Evolutionary conservation across 1,139 yeast genomes (phyloP), one percentile per base, ranked within the genome.

Genomic region (Blastobotrys indianensis): DNA sequence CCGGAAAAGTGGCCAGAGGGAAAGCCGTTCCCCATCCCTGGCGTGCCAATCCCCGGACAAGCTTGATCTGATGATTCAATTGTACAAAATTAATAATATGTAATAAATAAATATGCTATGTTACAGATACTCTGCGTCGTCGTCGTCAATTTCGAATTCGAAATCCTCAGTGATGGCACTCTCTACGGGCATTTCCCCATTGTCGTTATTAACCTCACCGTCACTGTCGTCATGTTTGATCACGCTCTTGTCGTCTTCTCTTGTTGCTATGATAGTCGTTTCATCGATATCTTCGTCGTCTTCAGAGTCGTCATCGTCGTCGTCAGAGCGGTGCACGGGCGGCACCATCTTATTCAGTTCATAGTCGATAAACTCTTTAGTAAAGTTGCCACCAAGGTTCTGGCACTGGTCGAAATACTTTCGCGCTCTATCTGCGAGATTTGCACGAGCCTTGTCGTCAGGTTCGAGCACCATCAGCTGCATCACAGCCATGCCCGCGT

Each of bases 381-480:
- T 60, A 16, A 47, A 42, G 3, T 51, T 53, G 2, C 62, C 62
- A 4, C 63, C 59, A 31, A 64, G 56, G 15, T 59, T 54, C 2
- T 62, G 59, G 50, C 77, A 69, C 36, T 54, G 58, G 3, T 57
- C 58, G 41, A 73, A 61, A 41, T 54, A 54, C 34, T 52, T 46
- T 5, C 53, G 52, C 1, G 70, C 58, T 12, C 48, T 42, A 9
- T 25, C 12, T 2, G 50, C 51, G 37, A 50, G 20, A 16, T 41
- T 35, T 11, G 28, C 25, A 32, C 43, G 36, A 30, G 29, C 40
- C 7, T 33, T 37, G 12, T 44, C 37, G 7, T 35, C 29, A 8
- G 13, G 46, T 32, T 49, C 52, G 11, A 31, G 32, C 7, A 47
- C 48, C 40, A 54, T 48, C 38, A 55, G 43, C 46, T 59, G 64